Base-by-base conservation (phyloP, 148 eudicot genomes). In the Talinum fruticosum region DNA sequence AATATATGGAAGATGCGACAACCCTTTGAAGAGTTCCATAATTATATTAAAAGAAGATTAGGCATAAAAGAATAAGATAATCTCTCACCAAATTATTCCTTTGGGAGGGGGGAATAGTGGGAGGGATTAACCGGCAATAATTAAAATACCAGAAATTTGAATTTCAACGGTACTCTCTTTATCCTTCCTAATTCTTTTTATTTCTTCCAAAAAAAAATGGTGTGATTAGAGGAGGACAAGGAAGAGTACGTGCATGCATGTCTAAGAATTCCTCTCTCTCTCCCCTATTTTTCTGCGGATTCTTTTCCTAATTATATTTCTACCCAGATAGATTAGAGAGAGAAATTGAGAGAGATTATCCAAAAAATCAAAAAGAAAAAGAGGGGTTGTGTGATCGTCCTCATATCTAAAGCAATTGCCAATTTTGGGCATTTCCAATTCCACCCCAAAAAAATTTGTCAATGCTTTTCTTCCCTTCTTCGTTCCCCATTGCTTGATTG, bases 241-340 rank as follows among this genome's bases (percentile, higher is more conserved):
- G 30, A 57, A 59, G 64, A 24, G 12, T 59, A 59, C 84, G 84
- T 82, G 85, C 82, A 32, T 74, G 66, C 84, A 82, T 77, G 80
- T 81, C 76, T 78, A 29, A 51, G 19, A 51, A 51, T 41, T 15
- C 57, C 75, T 74, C 74, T 77, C 12, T 77, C 78, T 73, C 47
- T 69, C 75, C 72, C 84, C 79, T 21, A 82, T 57, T 78, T 78
- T 78, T 82, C 81, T 82, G 75, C 62, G 8, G 45, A 21, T 30
- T 57, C 16, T 68, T 68, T 78, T 78, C 53, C 81, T 74, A 68
- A 68, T 59, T 32, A 59, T 37, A 18, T 44, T 79, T 65, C 37
- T 13, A 37, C 34, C 77, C 72, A 72, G 61, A 71, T 18, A 38
- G 10, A 2, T 33, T 14, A 32, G 35, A 71, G n/a, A 32, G 30